Percentiles rank a stretch among this genome's conserved stretches.
Evolutionary conservation across 345 rosid species (phyloP).

Genomic region (Gossypium turneri): DNA sequence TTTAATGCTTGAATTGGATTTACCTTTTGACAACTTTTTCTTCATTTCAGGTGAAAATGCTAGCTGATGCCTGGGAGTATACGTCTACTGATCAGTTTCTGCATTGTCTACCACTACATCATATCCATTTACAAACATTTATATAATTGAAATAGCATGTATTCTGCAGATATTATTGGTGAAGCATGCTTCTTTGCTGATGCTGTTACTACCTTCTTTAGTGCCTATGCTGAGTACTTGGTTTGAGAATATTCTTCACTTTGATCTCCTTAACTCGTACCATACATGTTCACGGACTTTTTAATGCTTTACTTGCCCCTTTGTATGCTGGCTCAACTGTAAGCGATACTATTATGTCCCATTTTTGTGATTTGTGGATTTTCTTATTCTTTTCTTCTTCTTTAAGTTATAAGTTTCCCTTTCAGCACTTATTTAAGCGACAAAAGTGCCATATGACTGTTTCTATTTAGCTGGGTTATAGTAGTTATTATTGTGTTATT

Average conservation of each 20-base stretch:
- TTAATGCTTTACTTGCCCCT: conserved; percentile 86
- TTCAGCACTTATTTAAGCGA: not conserved
- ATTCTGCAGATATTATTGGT: not conserved
- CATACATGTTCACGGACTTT: conserved; percentile 90
- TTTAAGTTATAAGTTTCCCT: not conserved
- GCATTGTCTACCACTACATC: conserved; percentile 94
- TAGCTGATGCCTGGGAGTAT: conserved; percentile 90
- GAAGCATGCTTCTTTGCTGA: conserved; percentile 14
- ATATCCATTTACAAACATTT: conserved; percentile 44
- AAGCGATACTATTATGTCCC: conserved; percentile 17
- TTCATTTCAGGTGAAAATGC: conserved; percentile 58
- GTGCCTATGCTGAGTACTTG: not conserved
- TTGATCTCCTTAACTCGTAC: conserved; percentile 51
- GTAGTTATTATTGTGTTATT: conserved; percentile 6
- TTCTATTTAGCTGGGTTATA: not conserved
- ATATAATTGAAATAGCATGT: not conserved
- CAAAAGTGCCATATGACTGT: not conserved
- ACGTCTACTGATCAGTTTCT: conserved; percentile 78
- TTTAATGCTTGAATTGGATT: conserved; percentile 9
- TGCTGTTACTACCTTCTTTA: conserved; percentile 15
- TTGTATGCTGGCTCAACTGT: conserved; percentile 78
- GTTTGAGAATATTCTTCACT: conserved; percentile 9
- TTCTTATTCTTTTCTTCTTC: not conserved
- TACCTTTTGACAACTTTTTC: conserved; percentile 13
- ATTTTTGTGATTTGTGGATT: not conserved